phyloP scores from a whole-genome alignment of 2,329 filamentous ascomycete genomes.

The Nannizziopsis arthrosporioides region DNA sequence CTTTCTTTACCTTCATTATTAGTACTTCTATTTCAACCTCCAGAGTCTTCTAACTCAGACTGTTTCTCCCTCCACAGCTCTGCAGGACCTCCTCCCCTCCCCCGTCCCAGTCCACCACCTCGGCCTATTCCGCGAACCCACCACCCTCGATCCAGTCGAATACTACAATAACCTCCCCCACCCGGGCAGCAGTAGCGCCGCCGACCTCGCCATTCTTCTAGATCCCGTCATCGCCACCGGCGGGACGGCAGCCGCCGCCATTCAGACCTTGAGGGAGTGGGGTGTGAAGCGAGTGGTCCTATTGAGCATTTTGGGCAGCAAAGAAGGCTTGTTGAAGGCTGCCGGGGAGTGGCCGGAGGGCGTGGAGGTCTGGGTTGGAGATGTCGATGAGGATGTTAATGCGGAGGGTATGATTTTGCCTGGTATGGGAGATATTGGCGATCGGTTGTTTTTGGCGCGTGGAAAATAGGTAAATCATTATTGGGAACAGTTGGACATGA shows the following conservation, averaged over 20 bases:
- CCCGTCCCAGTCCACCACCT: slow-evolving; percentile 83
- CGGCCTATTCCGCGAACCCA: slow-evolving; percentile 83
- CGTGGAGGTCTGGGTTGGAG: slow-evolving; percentile 62
- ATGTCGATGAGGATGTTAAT: slow-evolving; percentile 61
- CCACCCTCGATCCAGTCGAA: slow-evolving; percentile 77
- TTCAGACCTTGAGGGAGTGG: slow-evolving; percentile 83
- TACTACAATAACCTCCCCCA: slow-evolving; percentile 93
- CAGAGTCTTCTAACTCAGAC: neutral
- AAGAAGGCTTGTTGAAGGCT: slow-evolving; percentile 57
- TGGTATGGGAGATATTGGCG: slow-evolving; percentile 80
- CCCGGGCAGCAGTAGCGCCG: slow-evolving; percentile 27
- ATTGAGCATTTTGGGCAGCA: slow-evolving; percentile 61
- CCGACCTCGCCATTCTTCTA: slow-evolving; percentile 66
- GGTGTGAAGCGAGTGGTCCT: slow-evolving; percentile 73
- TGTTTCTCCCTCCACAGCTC: slow-evolving; percentile 38
- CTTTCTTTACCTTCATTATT: too few species aligned
- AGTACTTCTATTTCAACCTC: neutral
- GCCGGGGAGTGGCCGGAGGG: slow-evolving; percentile 61
- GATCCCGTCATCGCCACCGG: slow-evolving; percentile 93
- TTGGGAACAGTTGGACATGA: too few species aligned
- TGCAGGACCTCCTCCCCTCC: slow-evolving; percentile 68
- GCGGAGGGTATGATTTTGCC: slow-evolving; percentile 81
- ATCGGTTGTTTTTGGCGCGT: slow-evolving; percentile 76
- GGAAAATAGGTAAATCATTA: slow-evolving; percentile 64
- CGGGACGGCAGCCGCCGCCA: slow-evolving; percentile 77